Percentiles rank a stretch among this genome's conserved stretches.
Evolutionary conservation across 2,329 filamentous ascomycete genomes (phyloP).

Genomic region (Colletotrichum cereale): DNA sequence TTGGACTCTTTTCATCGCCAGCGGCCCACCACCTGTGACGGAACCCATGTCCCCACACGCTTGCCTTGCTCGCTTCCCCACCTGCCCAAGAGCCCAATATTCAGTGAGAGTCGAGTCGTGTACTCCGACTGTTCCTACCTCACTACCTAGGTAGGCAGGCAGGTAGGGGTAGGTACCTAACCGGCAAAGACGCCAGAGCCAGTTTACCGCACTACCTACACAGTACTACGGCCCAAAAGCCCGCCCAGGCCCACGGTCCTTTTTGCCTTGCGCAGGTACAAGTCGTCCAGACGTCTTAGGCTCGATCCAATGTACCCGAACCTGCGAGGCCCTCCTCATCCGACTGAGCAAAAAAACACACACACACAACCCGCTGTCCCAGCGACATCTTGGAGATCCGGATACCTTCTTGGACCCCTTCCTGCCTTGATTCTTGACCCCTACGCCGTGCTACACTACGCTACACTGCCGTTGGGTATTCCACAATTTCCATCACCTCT

Average conservation of each 20-base stretch:
- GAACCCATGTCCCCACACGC: background rate
- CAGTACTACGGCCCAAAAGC: too few species aligned
- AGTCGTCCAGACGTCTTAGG: background rate
- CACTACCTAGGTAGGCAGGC: too few species aligned
- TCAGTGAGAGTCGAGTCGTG: background rate
- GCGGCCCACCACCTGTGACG: background rate
- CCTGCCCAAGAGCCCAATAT: background rate
- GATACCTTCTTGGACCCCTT: slow-evolving; percentile 34
- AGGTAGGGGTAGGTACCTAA: too few species aligned
- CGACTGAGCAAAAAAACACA: background rate
- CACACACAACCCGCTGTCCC: background rate
- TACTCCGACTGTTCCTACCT: too few species aligned
- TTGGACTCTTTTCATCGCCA: background rate
- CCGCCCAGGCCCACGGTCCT: background rate
- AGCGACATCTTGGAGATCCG: background rate
- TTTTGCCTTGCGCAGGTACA: background rate
- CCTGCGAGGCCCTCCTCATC: background rate
- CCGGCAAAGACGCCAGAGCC: background rate
- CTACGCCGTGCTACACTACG: background rate
- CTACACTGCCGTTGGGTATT: background rate
- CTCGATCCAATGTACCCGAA: background rate
- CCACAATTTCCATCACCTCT: slow-evolving; percentile 20
- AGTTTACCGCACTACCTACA: too few species aligned
- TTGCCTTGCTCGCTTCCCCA: background rate
- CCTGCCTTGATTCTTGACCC: slow-evolving; percentile 28